Conservation (phyloP, 2,329 filamentous ascomycete species). For the Alternaria conjuncta region DNA sequence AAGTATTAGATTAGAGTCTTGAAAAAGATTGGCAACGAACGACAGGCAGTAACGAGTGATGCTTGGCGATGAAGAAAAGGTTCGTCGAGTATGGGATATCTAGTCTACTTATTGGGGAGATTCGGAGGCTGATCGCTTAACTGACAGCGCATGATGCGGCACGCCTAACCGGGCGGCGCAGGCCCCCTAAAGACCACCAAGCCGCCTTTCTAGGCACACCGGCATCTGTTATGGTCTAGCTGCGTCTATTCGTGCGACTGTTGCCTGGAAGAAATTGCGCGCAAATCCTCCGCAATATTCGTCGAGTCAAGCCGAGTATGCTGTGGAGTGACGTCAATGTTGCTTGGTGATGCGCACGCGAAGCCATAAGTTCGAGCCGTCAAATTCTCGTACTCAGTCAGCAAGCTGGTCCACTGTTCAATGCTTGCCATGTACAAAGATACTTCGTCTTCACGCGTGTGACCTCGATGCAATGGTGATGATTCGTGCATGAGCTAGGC, state of each 20-base stretch:
- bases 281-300: not conserved
- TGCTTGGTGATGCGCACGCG: not conserved
- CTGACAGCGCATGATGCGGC: constrained; percentile 12
- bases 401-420: too few species aligned
- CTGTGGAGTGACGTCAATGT: not conserved
- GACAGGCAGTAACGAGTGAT: constrained; percentile 8
- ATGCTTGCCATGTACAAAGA: not conserved
- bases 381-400: not conserved
- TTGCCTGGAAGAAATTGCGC: constrained; percentile 5
- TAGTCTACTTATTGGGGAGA: constrained; percentile 9
- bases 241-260: not conserved
- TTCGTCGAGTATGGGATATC: not conserved
- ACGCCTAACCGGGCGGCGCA: constrained; percentile 5
- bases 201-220: not conserved
- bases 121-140: not conserved
- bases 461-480: not conserved
- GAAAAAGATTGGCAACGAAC: not conserved
- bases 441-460: not conserved
- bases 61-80: not conserved
- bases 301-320: not conserved
- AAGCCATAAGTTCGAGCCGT: not conserved
- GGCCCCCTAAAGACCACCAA: not conserved
- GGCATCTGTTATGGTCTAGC: constrained; percentile 3
- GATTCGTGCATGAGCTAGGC: not conserved
- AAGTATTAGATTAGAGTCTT: not conserved